Base-by-base conservation (phyloP, 2,329 filamentous ascomycete genomes). In the Aspergillus tamarii region DNA sequence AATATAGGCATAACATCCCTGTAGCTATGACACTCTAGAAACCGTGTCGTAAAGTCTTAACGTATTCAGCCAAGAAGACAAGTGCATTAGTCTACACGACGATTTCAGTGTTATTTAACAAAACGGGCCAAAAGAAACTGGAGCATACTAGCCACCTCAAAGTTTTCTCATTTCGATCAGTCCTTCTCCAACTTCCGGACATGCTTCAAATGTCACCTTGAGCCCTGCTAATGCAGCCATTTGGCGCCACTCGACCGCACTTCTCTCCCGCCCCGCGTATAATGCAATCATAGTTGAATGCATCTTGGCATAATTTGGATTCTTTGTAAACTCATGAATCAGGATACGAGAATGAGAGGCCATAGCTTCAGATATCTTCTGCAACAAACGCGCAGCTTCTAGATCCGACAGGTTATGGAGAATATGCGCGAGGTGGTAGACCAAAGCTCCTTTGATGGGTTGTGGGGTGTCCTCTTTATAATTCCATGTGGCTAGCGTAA, bases 211-310 rank as follows among this genome's bases (percentile, higher is more conserved):
- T 1, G 73, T 76, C 3, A 79, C 73, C 46, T 72, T 59, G 32
- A 79, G 57, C 1, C 76, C 76, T 11, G 68, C 69, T 46, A 78
- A 61, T 4, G 66, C 66, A 5, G 77, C 77, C 62, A 79, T 66
- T 43, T 73, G 71, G 48, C 70, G 71, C 76, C 76, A 79, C 61
- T 79, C 77, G 1, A 60, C 53, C n/a, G 69, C 61, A n/a, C 73
- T 77, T 46, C 77, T 70, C 59, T 77, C 70, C 4, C 77, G 67
- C 0, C 77, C 76, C 1, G 72, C 77, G 61, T 70, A 79, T 23
- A 79, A 57, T 0, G 71, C 70, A 64, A 78, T 74, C 77, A 79
- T 79, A 11, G 72, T 74, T 2, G 77, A 72, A 64, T 79, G 77
- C 57, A 78, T 72, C 50, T 70, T 70, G 2, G 73, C 76, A 54